Evolutionary conservation across 2,329 filamentous ascomycete genomes (phyloP), one percentile per base, ranked within the genome.

Genomic region (Geosmithia morbida): DNA sequence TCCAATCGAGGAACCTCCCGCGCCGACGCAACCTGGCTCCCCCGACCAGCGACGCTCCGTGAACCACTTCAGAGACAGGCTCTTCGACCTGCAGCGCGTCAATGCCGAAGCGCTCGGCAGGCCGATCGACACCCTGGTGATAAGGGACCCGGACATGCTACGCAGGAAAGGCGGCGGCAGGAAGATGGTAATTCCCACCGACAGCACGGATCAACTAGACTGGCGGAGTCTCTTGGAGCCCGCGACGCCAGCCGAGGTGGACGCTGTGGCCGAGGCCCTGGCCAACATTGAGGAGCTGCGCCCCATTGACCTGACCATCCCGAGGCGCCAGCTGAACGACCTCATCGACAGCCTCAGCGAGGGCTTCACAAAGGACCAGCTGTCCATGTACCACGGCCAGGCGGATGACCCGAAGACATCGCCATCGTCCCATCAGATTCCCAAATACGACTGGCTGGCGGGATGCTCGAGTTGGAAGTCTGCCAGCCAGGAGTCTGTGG

Each of bases 201-300:
- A 43, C 41, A 22, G 26, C 17, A 16, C 19, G 18, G 26, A 14
- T 19, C 52, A 55, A 2, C 44, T 63, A 1, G 57, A 62, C 16
- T 61, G 69, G 51, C 53, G 64, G 47, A 52, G 54, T 17, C 41
- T 66, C 14, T 30, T 44, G 40, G 33, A 37, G 6, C 30, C 40
- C 19, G 41, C 22, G 7, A 19, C 40, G 6, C 48, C 66, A 16
- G 16, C 19, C 33, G 40, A 41, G 18, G 22, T 45, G 7, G 43
- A 48, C 17, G n/a, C 44, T 19, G 41, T 29, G 22, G 57, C 64
- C 17, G 67, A 74, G 41, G 58, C 68, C 2, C 55, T 63, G 45
- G 55, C 58, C 3, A 71, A 74, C 49, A 68, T 80, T 17, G 61
- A 76, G 30, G 67, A 68, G 48, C 54, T 79, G 33, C 64, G 65